These are phyloP conservation scores for Lepidium africanum DNA, from an alignment of 345 rosid species.

Conservation along the genomic window DNA sequence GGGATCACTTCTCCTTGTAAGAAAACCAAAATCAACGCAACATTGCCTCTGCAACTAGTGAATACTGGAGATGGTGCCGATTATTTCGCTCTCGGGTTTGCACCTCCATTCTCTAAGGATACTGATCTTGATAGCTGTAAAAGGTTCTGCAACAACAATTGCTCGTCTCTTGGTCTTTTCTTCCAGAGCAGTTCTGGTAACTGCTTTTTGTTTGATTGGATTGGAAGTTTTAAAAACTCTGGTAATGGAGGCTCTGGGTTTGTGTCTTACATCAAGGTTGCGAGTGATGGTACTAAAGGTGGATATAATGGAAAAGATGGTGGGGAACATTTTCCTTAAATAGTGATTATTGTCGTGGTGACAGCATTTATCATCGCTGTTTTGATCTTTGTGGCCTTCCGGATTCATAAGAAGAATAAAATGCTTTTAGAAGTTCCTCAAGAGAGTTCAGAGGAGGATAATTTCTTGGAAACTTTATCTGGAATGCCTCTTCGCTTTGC, in stretches of 20 bases:
- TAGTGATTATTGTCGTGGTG: conserved; percentile 43
- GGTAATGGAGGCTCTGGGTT: conserved; percentile 24
- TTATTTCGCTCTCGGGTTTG: conserved; percentile 61
- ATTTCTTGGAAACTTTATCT: conserved; percentile 57
- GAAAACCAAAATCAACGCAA: conserved; percentile 5
- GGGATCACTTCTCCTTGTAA: conserved; percentile 57
- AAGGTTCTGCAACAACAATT: conserved; percentile 52
- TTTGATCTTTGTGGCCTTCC: conserved; percentile 39
- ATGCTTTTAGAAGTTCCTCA: conserved; percentile 32
- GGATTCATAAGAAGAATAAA: conserved; percentile 38
- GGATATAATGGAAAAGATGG: conserved; percentile 26
- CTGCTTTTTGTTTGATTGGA: conserved; percentile 63
- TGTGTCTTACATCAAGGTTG: conserved; percentile 58
- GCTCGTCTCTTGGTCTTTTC: conserved; percentile 75
- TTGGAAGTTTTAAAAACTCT: conserved; percentile 60
- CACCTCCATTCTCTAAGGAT: conserved; percentile 41
- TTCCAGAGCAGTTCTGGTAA: conserved; percentile 54
- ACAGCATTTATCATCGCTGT: conserved; percentile 44
- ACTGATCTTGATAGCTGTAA: conserved; percentile 59
- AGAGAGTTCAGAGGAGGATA: conserved; percentile 66
- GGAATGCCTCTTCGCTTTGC: conserved; percentile 78
- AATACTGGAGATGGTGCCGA: conserved; percentile 41
- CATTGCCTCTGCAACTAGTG: conserved; percentile 40
- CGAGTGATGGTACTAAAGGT: conserved; percentile 8
- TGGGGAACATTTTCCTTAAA: conserved; percentile 39